A percentile compares a stretch with the other conserved stretches of the same genome.
Evolutionary conservation across 768 basidiomycete species (phyloP).

Genomic region (Melanogaster broomeanus): DNA sequence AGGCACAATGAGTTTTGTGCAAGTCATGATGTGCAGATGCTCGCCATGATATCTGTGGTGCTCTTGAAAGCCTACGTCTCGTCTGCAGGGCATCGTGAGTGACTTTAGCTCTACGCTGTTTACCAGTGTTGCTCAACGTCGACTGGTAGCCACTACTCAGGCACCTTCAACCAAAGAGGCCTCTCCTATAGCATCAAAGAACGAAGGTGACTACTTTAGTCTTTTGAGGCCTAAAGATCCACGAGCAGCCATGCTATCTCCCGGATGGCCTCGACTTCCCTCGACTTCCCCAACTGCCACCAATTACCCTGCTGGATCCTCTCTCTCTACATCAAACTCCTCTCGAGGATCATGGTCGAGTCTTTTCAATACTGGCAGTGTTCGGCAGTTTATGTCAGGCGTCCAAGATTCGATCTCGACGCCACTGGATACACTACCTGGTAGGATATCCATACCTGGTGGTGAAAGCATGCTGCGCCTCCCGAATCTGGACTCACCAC

Average conservation of each 20-base stretch:
- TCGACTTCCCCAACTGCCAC: conserved; percentile 43
- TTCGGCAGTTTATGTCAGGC: conserved; percentile 70
- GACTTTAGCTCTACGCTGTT: neutral
- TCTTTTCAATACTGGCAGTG: conserved; percentile 63
- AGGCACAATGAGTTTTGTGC: conserved; percentile 46
- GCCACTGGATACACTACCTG: conserved; percentile 31
- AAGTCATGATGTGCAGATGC: conserved; percentile 75
- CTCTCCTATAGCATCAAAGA: conserved; percentile 20
- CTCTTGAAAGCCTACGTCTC: conserved; percentile 50
- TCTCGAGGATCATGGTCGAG: conserved; percentile 84
- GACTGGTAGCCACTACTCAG: neutral
- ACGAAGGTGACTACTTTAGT: conserved; percentile 62
- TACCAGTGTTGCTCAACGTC: neutral
- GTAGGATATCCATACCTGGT: conserved; percentile 23
- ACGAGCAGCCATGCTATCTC: conserved; percentile 44
- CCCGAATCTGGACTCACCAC: conserved; percentile 30
- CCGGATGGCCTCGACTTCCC: conserved; percentile 53
- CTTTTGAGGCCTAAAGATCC: conserved; percentile 37
- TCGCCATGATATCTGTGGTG: conserved; percentile 75
- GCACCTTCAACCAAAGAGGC: conserved; percentile 20
- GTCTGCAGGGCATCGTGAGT: conserved; percentile 17
- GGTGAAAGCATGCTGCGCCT: conserved; percentile 20
- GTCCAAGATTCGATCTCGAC: conserved; percentile 52
- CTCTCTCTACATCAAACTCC: conserved; percentile 54
- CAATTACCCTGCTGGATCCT: conserved; percentile 37